Base-by-base conservation (phyloP, 2,329 filamentous ascomycete species). In the Calonectria honghensis region DNA sequence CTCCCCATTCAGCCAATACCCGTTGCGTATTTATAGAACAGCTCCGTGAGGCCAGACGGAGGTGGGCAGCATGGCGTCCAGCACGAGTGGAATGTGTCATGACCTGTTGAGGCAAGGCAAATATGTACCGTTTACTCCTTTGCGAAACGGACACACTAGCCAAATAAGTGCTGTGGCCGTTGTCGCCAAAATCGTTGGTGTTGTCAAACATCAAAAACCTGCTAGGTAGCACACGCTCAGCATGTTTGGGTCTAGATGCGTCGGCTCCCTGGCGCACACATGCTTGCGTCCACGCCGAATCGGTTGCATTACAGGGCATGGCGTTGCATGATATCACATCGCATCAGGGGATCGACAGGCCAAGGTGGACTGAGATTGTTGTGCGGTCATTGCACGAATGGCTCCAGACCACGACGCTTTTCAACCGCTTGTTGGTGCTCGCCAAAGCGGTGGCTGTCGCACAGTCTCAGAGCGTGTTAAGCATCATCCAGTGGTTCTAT, bases 241-340 rank as follows among this genome's bases (percentile, higher is more conserved):
- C 41, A 61, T 29, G 63, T n/a, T 50, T 54, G 69, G 31, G 35
- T 31, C 45, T 24, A 68, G 16, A 68, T n/a, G 37, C 59, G 39
- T 57, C 50, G 24, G 59, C 50, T 66, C 65, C 57, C 71, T 66
- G 66, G 65, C 66, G 59, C 32, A 73, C 57, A 73, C 57, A 39
- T 68, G 65, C 24, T 39, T 70, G 71, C 66, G 57, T 66, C 48
- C 57, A 37, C 66, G 31, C 66, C n/a, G 50, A 73, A 67, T 66
- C 45, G 59, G 48, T 61, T 29, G 39, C 31, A 59, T 66, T 27
- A 39, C 59, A 39, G 59, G 66, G 31, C 68, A 71, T 70, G 68
- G 70, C 74, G 70, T 73, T 76, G 70, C 77, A 79, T 78, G 77
- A 77, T 69, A 68, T 72, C 73, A 64, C 72, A 78, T 77, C 61